phyloP scores from a whole-genome alignment of 257 asterid genomes.

The Solanum arcanum region DNA sequence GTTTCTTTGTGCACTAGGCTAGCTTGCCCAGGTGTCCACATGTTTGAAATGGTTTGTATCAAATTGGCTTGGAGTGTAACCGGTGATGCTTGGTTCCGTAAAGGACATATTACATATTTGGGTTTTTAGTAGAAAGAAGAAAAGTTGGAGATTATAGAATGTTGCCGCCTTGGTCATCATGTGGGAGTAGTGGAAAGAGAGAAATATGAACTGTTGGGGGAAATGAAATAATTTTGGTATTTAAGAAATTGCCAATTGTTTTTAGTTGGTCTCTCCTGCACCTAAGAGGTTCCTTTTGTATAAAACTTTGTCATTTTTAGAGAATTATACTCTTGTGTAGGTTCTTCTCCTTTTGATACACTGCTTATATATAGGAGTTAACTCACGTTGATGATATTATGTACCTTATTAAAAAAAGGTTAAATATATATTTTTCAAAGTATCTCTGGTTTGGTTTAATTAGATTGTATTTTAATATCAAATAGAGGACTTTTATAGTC shows the following conservation, averaged over 20 bases:
- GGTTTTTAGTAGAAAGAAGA: background rate
- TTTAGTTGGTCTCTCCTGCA: background rate
- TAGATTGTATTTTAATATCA: background rate
- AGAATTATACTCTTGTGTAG: background rate
- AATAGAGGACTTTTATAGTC: background rate
- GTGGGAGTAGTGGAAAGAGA: background rate
- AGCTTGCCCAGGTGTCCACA: background rate
- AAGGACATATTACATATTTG: background rate
- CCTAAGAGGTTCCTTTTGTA: background rate
- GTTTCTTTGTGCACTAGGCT: background rate
- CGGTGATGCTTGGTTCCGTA: background rate
- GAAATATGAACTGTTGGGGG: background rate
- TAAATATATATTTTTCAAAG: background rate
- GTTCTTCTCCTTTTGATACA: background rate
- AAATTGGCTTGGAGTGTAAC: background rate
- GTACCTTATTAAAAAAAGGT: background rate
- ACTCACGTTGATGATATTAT: background rate
- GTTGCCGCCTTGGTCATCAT: background rate
- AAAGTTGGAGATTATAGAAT: background rate
- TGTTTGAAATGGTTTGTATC: background rate
- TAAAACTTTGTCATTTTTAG: background rate
- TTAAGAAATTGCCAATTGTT: background rate
- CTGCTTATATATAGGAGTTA: background rate
- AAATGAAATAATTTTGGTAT: no score
- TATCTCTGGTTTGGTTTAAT: background rate